Conservation (phyloP, 2,329 filamentous ascomycete genomes). For the Penicillium sp. region DNA sequence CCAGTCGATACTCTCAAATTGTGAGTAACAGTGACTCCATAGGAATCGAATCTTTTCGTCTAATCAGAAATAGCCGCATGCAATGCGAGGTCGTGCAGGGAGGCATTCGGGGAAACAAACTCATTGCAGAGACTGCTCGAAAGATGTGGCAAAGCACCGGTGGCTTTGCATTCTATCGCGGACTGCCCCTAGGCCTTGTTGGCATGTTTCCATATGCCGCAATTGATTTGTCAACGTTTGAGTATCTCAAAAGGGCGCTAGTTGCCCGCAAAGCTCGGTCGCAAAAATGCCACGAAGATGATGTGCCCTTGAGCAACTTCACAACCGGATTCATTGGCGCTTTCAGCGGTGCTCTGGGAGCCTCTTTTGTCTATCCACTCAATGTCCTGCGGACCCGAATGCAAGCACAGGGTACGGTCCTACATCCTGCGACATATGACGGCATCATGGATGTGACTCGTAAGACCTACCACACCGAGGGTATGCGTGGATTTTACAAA, state of each 20-base stretch:
- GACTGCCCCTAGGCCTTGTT: slow-evolving; percentile 85
- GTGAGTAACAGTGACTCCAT: slow-evolving; percentile 36
- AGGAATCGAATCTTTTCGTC: neutral
- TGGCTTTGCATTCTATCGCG: slow-evolving; percentile 76
- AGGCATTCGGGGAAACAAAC: slow-evolving; percentile 74
- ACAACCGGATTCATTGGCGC: slow-evolving; percentile 85
- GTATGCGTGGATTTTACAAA: slow-evolving; percentile 83
- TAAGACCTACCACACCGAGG: slow-evolving; percentile 79
- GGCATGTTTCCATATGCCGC: slow-evolving; percentile 98
- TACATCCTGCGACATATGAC: slow-evolving; percentile 85
- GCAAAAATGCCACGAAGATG: slow-evolving; percentile 73
- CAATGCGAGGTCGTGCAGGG: slow-evolving; percentile 91
- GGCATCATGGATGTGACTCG: slow-evolving; percentile 85
- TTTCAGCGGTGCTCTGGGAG: slow-evolving; percentile 84
- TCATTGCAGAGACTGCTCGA: slow-evolving; percentile 75
- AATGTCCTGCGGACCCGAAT: slow-evolving; percentile 88
- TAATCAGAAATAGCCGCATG: slow-evolving; percentile 57
- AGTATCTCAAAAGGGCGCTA: slow-evolving; percentile 77
- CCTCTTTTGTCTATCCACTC: slow-evolving; percentile 89
- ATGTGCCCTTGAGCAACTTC: slow-evolving; percentile 74
- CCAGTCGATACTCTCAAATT: slow-evolving; percentile 70
- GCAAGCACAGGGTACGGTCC: slow-evolving; percentile 90
- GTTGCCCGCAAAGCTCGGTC: slow-evolving; percentile 65
- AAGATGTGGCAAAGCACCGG: slow-evolving; percentile 83
- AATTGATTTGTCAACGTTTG: slow-evolving; percentile 93